Evolutionary conservation across 257 asterid genomes (phyloP).

Genomic region (Datura wrightii): DNA sequence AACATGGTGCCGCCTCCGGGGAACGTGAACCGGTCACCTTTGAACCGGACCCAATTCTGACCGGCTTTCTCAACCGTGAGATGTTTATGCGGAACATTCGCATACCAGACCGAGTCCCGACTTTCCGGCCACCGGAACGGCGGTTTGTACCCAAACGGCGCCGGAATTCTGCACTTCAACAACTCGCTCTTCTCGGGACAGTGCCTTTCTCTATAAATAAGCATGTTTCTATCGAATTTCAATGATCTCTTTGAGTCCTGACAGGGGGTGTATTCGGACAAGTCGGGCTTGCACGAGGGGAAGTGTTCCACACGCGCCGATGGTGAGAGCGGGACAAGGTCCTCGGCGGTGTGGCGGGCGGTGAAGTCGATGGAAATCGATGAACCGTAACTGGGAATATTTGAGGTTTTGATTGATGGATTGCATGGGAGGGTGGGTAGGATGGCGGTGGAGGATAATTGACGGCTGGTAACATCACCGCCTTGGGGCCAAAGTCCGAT

Average conservation of each 20-base stretch:
- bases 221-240: constrained; percentile 65
- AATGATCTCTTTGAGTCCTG: constrained; percentile 69
- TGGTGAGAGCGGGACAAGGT: constrained; percentile 43
- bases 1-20: constrained; percentile 99
- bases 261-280: constrained; percentile 94
- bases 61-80: constrained; percentile 91
- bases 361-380: constrained; percentile 56
- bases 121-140: constrained; percentile 96
- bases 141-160: constrained; percentile 73
- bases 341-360: constrained; percentile 71
- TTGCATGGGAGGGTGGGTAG: constrained; percentile 56
- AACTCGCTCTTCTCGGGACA: constrained; percentile 70
- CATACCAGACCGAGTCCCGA: constrained; percentile 81
- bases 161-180: constrained; percentile 78
- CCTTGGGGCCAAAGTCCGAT: constrained; percentile 75
- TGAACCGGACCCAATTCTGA: constrained; percentile 94
- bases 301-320: constrained; percentile 56
- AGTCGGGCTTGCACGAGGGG: constrained; percentile 58
- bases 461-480: constrained; percentile 47
- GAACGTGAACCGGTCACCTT: constrained; percentile 79
- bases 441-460: constrained; percentile 42
- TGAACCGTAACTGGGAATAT: not conserved
- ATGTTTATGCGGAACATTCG: constrained; percentile 95
- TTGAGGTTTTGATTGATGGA: constrained; percentile 3
- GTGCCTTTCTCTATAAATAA: constrained; percentile 75